phyloP scores from a whole-genome alignment of 73 alveolate species.

The Paramecium sonneborni region DNA sequence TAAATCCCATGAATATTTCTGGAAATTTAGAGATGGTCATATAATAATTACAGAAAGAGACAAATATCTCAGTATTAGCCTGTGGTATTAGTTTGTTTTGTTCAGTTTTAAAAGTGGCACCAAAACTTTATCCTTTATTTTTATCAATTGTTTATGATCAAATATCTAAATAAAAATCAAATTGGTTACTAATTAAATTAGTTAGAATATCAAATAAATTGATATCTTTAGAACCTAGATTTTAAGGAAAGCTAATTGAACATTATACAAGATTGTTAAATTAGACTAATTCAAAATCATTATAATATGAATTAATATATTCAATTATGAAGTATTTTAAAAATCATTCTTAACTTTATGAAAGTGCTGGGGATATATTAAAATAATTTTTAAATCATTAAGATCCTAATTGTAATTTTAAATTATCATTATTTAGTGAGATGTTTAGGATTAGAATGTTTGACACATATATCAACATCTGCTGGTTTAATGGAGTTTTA shows the following conservation, averaged over 20 bases:
- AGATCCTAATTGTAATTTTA: conserved; percentile 25
- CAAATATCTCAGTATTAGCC: conserved; percentile 2
- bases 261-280: conserved; percentile 4
- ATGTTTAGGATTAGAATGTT: conserved; percentile 43
- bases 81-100: conserved; percentile 26
- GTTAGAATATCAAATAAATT: conserved; percentile 33
- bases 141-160: background rate
- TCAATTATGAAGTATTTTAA: conserved; percentile 17
- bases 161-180: conserved; percentile 2
- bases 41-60: background rate
- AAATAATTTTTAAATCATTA: conserved; percentile 11
- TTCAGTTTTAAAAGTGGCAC: background rate
- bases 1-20: background rate
- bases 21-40: conserved; percentile 15
- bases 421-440: background rate
- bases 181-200: conserved; percentile 31
- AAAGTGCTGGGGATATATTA: conserved; percentile 41
- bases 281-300: conserved; percentile 11
- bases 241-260: conserved; percentile 23
- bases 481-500: conserved; percentile 9
- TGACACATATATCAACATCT: background rate
- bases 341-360: background rate
- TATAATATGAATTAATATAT: conserved; percentile 1
- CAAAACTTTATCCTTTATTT: background rate
- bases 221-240: conserved; percentile 12